Base-by-base conservation (phyloP, 163 green algal genomes). In the Scenedesmus sp. region DNA sequence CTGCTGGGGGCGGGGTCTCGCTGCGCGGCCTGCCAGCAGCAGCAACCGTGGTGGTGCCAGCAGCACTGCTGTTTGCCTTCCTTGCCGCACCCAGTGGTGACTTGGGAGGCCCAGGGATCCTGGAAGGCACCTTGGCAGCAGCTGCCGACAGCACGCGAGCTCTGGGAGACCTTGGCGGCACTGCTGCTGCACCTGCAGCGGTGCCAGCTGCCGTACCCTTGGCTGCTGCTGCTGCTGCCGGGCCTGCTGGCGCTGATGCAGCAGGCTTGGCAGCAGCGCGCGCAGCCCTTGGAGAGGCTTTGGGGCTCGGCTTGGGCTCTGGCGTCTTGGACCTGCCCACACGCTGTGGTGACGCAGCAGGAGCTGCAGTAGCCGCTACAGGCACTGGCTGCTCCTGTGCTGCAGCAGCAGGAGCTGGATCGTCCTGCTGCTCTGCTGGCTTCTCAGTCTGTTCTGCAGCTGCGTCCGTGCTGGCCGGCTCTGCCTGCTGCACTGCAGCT, bases 101-200 rank as follows among this genome's bases (percentile, higher is more conserved):
- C 62, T 59, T 76, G 13, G 88, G 77, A n/a, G 79, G 81, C 3
- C 55, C 79, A 26, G 88, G 88, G 55, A 92, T 92, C 57, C 88
- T 85, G 15, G 88, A 92, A 52, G 88, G 88, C 34, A 92, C 79
- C 60, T 85, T 86, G 62, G 88, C 57, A 34, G 34, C 84, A 10
- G 81, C 88, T 67, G 77, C 57, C 66, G 64, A 60, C 73, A 91
- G 9, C 52, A 54, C 20, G 76, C 62, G 59, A 6, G 57, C 46
- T 18, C n/a, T 64, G 60, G 81, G 77, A 7, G 88, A 88, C 34
- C 26, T 82, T 1, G 76, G 76, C n/a, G 76, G 57, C 18, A 59
- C 88, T 76, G 52, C 88, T 73, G 70, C 86, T 66, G 86, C 84
- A 34, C 23, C 86, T 73, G 87, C 84, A 62, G 57, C 23, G 59